A percentile compares a stretch with the other conserved stretches of the same genome.
Conservation (phyloP, 345 rosid species). For the Pistacia integerrima region DNA sequence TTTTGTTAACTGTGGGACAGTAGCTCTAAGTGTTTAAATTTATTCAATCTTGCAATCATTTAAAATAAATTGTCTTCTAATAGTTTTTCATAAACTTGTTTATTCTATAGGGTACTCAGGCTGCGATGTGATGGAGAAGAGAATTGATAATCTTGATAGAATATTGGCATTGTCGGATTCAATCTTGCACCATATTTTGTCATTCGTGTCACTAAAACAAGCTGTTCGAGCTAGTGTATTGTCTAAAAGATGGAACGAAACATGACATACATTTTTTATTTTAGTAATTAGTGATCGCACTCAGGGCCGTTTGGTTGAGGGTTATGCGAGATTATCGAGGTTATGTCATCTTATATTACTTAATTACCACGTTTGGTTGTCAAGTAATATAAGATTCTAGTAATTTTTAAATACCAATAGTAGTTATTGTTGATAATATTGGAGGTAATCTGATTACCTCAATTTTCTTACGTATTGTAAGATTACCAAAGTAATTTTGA, state of each 20-base stretch:
- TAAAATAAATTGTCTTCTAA: neutral
- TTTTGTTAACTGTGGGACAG: neutral
- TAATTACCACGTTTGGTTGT: too few relatives aligned
- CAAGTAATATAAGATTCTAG: too few relatives aligned
- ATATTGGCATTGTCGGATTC: slow-evolving; percentile 6
- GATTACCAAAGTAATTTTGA: too few relatives aligned
- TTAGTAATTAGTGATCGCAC: neutral
- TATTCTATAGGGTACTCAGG: neutral
- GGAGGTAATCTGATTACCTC: too few relatives aligned
- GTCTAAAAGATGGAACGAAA: slow-evolving; percentile 7
- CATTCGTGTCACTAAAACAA: neutral
- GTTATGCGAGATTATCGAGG: too few relatives aligned
- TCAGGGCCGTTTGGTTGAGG: too few relatives aligned
- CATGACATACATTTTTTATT: neutral
- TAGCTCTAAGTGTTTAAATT: neutral
- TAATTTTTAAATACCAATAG: too few relatives aligned
- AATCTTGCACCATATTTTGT: slow-evolving; percentile 6
- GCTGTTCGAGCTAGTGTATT: neutral
- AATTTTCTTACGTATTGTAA: too few relatives aligned
- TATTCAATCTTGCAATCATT: neutral
- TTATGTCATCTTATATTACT: too few relatives aligned
- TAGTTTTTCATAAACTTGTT: neutral
- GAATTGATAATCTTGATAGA: neutral
- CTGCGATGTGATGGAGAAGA: neutral
- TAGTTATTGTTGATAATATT: too few relatives aligned